Conservation (phyloP, 176 grass and related monocot species). For the Cymbopogon citratus region DNA sequence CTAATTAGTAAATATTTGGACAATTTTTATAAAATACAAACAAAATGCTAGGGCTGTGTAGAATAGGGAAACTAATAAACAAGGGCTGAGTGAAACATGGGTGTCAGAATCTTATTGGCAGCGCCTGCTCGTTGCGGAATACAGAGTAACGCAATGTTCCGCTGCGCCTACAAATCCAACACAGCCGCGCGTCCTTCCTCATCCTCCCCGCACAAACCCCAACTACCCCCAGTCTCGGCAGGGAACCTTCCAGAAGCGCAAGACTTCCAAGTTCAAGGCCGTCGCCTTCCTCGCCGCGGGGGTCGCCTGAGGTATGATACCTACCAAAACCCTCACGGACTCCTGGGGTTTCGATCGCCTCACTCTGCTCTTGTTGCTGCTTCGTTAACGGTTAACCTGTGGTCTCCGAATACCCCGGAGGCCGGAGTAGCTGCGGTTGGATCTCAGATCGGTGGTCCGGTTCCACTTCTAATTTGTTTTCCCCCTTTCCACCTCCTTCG, state of each 20-base stretch:
- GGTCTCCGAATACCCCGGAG: neutral
- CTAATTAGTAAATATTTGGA: too few species aligned
- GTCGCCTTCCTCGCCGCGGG: neutral
- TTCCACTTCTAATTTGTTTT: neutral
- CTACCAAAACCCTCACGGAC: neutral
- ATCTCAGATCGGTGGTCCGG: neutral
- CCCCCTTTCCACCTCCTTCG: too few species aligned
- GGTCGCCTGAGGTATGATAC: conserved; percentile 30
- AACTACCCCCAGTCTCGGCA: neutral
- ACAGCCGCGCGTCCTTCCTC: neutral
- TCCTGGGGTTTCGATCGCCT: neutral
- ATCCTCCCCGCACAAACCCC: neutral
- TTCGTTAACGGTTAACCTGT: too few species aligned
- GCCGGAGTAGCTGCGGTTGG: neutral
- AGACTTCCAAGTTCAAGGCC: conserved; percentile 1
- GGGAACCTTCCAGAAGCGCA: conserved; percentile 43
- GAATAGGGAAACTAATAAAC: too few species aligned
- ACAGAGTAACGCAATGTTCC: neutral
- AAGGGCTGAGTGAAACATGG: too few species aligned
- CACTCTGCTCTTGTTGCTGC: neutral
- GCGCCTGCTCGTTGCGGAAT: neutral
- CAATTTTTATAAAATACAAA: too few species aligned
- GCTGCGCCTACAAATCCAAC: neutral
- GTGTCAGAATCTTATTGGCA: neutral
- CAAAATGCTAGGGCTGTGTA: too few species aligned